Conservation (phyloP, 1,139 yeast genomes). For the Arxiozyma bovina region DNA sequence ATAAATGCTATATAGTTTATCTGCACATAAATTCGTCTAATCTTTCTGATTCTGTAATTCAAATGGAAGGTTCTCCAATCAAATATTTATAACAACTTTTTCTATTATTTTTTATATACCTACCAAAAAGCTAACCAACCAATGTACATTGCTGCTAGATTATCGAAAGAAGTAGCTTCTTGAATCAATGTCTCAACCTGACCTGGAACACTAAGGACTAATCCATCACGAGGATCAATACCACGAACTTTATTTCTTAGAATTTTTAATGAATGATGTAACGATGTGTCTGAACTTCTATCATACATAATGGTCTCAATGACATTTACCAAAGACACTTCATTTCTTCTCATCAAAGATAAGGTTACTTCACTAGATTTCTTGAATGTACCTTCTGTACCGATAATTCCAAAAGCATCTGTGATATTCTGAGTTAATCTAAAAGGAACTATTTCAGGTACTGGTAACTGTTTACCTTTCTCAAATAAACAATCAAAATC, state of each 20-base stretch:
- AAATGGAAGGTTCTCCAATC: background rate
- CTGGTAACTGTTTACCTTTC: constrained; percentile 44
- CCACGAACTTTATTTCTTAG: constrained; percentile 82
- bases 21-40: background rate
- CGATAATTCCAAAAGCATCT: constrained; percentile 86
- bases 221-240: constrained; percentile 68
- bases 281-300: constrained; percentile 27
- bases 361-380: constrained; percentile 81
- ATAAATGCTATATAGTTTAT: background rate
- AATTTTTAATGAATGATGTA: constrained; percentile 51
- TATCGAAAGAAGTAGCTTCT: constrained; percentile 66
- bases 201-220: constrained; percentile 84
- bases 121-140: constrained; percentile 87
- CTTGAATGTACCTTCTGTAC: constrained; percentile 85
- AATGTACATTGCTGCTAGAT: constrained; percentile 76
- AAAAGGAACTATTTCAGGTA: constrained; percentile 91
- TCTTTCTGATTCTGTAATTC: background rate
- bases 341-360: constrained; percentile 62
- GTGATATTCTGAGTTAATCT: constrained; percentile 79
- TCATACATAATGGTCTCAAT: constrained; percentile 90
- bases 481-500: constrained; percentile 93
- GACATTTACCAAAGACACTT: constrained; percentile 82
- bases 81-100: background rate
- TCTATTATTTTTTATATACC: background rate
- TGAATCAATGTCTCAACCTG: constrained; percentile 86